Conservation (phyloP, 1,284 basidiomycete species). For the Pseudomicrostroma phylloplanum region DNA sequence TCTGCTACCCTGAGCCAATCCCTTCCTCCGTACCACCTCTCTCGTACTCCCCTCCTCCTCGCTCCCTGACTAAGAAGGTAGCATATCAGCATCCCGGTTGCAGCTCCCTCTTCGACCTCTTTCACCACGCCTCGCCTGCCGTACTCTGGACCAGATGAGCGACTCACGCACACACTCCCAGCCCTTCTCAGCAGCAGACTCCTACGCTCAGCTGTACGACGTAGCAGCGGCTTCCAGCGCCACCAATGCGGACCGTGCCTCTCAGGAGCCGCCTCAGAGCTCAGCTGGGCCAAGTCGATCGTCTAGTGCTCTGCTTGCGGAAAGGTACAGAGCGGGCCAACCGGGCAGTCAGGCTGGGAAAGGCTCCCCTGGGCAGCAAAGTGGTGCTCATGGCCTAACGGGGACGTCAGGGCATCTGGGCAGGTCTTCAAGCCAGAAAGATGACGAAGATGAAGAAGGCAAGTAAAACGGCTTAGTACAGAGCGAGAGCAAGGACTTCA, state of each 20-base stretch:
- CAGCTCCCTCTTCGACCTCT: not conserved
- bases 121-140: no score
- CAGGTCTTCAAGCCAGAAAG: not conserved
- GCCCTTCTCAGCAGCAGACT: conserved; percentile 5
- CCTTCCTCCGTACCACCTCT: not conserved
- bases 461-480: no score
- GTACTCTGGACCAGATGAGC: not conserved
- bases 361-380: not conserved
- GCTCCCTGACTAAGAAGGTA: not conserved
- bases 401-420: no score
- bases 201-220: not conserved
- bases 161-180: not conserved
- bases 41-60: not conserved
- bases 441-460: not conserved
- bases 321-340: no score
- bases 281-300: not conserved
- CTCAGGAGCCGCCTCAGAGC: not conserved
- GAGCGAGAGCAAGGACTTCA: no score
- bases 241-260: not conserved
- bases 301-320: no score
- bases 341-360: not conserved
- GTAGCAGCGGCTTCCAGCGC: not conserved
- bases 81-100: not conserved
- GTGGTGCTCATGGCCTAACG: no score
- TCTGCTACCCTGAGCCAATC: not conserved